Base-by-base conservation (phyloP, 2,329 filamentous ascomycete species). In the Botryotinia narcissicola region DNA sequence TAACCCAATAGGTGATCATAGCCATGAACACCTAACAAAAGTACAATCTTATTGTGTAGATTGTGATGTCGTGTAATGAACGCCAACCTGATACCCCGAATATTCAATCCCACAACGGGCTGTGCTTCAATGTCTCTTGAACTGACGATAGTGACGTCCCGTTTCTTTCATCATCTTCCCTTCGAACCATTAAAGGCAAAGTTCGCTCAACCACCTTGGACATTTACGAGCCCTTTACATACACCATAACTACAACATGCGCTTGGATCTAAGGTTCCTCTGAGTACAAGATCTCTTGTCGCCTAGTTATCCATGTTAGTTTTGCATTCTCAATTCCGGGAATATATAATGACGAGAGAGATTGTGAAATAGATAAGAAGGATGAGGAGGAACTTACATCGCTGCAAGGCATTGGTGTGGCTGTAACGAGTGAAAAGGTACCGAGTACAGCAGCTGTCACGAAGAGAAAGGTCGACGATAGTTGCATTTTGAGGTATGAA, bases 271-370 rank as follows among this genome's bases (percentile, higher is more conserved):
- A 72, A 40, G 12, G 57, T 57, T 62, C 62, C 62, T 67, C 62
- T 54, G 37, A 72, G 71, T 3, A 72, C 71, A 12, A 72, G 71
- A 40, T 72, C 71, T 69, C 62, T 68, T n/a, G 71, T 72, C 48
- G 71, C 51, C 71, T 72, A 37, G n/a, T 32, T 40, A 25, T 32
- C 20, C 25, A 48, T 67, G 37, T 68, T 69, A 69, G 62, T 64
- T 35, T 44, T 64, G 22, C 7, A 18, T 42, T 37, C 3, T 57
- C n/a, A 18, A 25, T 42, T 42, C 0, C 29, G 10, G 8, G n/a
- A 37, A n/a, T 68, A 22, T 16, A 25, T 57, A 4, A 4, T 3
- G 2, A 10, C 4, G 29, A 48, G 7, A 40, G 20, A 22, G 62
- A 37, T 29, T 20, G 29, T 14, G 10, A 9, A 9, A 12, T 22